Evolutionary conservation across 1,284 basidiomycete species (phyloP).

Genomic region (Porodaedalea pini): DNA sequence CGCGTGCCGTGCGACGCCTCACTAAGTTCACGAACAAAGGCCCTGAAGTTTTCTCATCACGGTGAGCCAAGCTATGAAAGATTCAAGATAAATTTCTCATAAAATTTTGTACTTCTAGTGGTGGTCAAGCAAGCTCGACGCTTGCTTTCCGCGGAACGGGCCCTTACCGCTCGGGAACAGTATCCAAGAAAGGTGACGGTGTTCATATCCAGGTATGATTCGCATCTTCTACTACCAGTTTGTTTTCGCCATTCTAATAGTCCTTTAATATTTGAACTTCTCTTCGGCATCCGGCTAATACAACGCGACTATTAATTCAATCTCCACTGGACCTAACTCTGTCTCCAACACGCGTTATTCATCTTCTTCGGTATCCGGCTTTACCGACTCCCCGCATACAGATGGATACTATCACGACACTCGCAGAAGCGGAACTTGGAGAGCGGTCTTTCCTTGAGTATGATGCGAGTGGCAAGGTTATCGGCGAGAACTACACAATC

Average conservation of each 20-base stretch:
- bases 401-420: slow-evolving; percentile 21
- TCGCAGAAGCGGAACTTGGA: slow-evolving; percentile 16
- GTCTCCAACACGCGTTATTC: too few relatives aligned
- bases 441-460: slow-evolving; percentile 20
- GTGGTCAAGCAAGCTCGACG: slow-evolving; percentile 19
- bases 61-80: not conserved
- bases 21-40: slow-evolving; percentile 21
- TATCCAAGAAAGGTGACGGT: slow-evolving; percentile 18
- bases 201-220: slow-evolving; percentile 21
- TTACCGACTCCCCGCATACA: not conserved
- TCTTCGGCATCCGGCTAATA: too few relatives aligned
- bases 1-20: slow-evolving; percentile 21
- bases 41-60: slow-evolving; percentile 20
- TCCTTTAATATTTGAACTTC: not conserved
- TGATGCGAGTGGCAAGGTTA: slow-evolving; percentile 19
- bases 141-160: slow-evolving; percentile 19
- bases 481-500: slow-evolving; percentile 15
- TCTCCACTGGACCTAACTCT: not conserved
- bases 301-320: not conserved
- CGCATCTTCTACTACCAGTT: not conserved
- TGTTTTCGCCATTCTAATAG: not conserved
- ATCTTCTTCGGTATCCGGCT: not conserved
- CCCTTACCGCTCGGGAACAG: slow-evolving; percentile 8
- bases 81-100: not conserved
- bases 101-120: not conserved